Evolutionary conservation across 2,329 filamentous ascomycete genomes (phyloP), one percentile per base, ranked within the genome.

Genomic region (Capronia americana): DNA sequence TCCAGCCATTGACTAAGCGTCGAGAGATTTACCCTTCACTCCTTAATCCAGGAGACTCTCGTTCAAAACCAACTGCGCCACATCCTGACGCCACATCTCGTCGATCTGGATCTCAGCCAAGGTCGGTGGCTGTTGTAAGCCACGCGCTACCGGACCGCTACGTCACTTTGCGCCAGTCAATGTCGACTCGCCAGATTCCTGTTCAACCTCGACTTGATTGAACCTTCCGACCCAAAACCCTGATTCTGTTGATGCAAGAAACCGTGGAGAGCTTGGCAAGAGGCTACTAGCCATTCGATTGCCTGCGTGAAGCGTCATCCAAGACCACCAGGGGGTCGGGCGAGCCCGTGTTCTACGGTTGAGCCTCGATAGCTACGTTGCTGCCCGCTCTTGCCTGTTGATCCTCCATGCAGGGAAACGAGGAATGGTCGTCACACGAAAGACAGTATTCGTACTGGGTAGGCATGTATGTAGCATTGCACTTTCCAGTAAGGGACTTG

Each of bases 281-380:
- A 24, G 30, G 23, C 10, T 51, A 20, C 32, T 26, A 23, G 44
- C 58, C 58, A 60, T 30, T 54, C 46, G 23, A 28, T 53, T 41
- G 46, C 6, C 5, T 54, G 2, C 17, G 17, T 34, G 48, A 44
- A 61, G 58, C 58, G 58, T 61, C 58, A 61, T 61, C 26, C 58
- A 50, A 51, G 24, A 34, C 53, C 23, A 55, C 24, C 20, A 3
- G 48, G 20, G 4, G 3, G 1, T 24, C 20, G 26, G 14, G 20
- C 6, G 20, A 24, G 20, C 24, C 24, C 48, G 24, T 51, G 48
- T 28, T 10, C 20, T 51, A 28, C 32, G 20, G 48, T 51, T n/a
- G 38, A 20, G 4, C 23, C 48, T 23, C 8, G 7, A 26, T 24
- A 20, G 23, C 48, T 26, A 51, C 10, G 38, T 44, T 44, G 48